phyloP scores from a whole-genome alignment of 1,284 basidiomycete genomes.

The Pyrrhoderma noxium region DNA sequence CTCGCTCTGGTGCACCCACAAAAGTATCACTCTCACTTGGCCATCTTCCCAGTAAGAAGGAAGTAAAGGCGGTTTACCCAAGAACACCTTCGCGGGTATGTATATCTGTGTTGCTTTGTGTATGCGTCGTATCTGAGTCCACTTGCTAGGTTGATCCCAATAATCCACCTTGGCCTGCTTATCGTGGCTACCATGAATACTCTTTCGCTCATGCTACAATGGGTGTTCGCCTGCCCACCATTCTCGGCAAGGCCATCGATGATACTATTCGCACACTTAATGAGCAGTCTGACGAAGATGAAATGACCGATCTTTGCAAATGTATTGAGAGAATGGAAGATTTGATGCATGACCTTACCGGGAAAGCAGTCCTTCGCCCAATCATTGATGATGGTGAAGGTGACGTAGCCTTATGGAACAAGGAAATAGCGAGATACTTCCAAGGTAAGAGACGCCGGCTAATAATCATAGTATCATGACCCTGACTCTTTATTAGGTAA shows the following conservation, averaged over 20 bases:
- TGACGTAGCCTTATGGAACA: conserved; percentile 96
- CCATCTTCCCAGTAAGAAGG: conserved; percentile 62
- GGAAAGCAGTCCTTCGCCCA: conserved; percentile 73
- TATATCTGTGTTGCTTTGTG: conserved; percentile 19
- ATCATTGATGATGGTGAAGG: conserved; percentile 92
- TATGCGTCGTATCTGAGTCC: conserved; percentile 3
- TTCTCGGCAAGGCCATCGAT: conserved; percentile 93
- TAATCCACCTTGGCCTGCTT: conserved; percentile 96
- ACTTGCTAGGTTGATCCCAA: conserved; percentile 69
- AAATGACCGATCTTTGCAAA: conserved; percentile 76
- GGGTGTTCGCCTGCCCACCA: conserved; percentile 91
- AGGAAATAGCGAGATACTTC: conserved; percentile 91
- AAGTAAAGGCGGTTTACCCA: conserved; percentile 62
- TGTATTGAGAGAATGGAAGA: conserved; percentile 85
- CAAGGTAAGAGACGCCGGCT: conserved; percentile 51
- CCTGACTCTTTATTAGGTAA: conserved; percentile 46
- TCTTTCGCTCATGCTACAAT: conserved; percentile 93
- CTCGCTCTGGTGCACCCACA: conserved; percentile 36
- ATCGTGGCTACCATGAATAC: conserved; percentile 92
- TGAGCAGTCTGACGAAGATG: conserved; percentile 79
- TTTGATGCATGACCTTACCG: conserved; percentile 76
- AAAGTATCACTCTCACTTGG: conserved; percentile 61
- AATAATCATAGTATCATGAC: not conserved
- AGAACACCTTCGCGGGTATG: conserved; percentile 61
- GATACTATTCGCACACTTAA: conserved; percentile 89